Evolutionary conservation across 164 flowering plant species (phyloP).

Genomic region (Tinospora cordifolia): DNA sequence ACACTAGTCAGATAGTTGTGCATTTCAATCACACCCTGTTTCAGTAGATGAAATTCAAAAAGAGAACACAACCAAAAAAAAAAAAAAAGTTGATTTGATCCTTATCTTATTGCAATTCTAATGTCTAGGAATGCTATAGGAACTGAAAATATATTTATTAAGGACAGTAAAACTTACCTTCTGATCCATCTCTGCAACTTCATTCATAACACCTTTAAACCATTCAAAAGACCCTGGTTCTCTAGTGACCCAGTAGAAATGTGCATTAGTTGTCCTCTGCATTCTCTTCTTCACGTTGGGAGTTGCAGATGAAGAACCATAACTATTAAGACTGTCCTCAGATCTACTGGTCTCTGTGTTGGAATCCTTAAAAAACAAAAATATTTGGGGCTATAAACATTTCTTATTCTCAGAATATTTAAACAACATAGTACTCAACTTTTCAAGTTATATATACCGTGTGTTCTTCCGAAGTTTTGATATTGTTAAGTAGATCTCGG

Average conservation of each 20-base stretch:
- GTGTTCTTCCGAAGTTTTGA: slow-evolving; percentile 48
- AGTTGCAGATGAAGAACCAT: slow-evolving; percentile 40
- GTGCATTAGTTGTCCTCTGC: slow-evolving; percentile 57
- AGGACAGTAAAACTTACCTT: slow-evolving; percentile 36
- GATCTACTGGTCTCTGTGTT: slow-evolving; percentile 59
- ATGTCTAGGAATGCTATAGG: background rate
- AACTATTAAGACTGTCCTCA: slow-evolving; percentile 60
- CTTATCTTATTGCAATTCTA: background rate
- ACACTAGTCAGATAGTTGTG: slow-evolving; percentile 95
- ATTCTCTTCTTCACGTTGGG: slow-evolving; percentile 42
- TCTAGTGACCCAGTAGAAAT: slow-evolving; percentile 97
- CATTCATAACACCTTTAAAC: slow-evolving; percentile 97
- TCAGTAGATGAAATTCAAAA: background rate
- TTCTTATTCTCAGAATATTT: background rate
- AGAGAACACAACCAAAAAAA: no score
- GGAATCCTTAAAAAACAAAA: slow-evolving; percentile 44
- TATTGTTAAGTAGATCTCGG: slow-evolving; percentile 63
- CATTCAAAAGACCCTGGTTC: slow-evolving; percentile 95
- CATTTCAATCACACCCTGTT: slow-evolving; percentile 85
- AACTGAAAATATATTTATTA: background rate
- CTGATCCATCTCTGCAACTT: slow-evolving; percentile 84
- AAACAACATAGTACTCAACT: background rate
- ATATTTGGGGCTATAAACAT: background rate
- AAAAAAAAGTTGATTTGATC: background rate
- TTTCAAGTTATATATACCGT: slow-evolving; percentile 26